phyloP scores from a whole-genome alignment of 106 monocot species.

The Alisma plantagoaquatica region DNA sequence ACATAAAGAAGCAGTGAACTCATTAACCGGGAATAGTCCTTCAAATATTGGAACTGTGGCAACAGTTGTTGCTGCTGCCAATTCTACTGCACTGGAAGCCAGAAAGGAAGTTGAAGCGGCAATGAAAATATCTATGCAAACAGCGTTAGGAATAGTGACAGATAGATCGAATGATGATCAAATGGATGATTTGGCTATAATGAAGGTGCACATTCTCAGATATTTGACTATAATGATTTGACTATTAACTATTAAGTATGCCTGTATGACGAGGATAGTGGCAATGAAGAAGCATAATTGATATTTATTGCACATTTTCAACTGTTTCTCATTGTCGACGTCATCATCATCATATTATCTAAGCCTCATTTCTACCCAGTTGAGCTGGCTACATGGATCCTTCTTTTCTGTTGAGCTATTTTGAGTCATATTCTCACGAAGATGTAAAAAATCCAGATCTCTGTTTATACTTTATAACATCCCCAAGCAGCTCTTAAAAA shows the following conservation, averaged over 20 bases:
- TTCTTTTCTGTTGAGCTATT: too few relatives aligned
- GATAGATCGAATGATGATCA: slow-evolving; percentile 49
- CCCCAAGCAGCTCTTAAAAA: too few relatives aligned
- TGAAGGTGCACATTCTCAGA: slow-evolving; percentile 63
- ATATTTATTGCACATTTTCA: too few relatives aligned
- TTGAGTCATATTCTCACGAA: too few relatives aligned
- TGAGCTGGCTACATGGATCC: background rate
- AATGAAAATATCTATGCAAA: slow-evolving; percentile 82
- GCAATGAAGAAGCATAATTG: too few relatives aligned
- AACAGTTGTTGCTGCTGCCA: slow-evolving; percentile 88
- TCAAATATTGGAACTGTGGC: slow-evolving; percentile 84
- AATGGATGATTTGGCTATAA: slow-evolving; percentile 69
- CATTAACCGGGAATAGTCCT: slow-evolving; percentile 75
- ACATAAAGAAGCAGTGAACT: slow-evolving; percentile 97
- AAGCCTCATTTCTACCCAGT: background rate
- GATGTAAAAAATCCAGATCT: too few relatives aligned
- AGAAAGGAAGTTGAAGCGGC: slow-evolving; percentile 90
- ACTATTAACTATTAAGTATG: too few relatives aligned
- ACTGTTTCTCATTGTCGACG: too few relatives aligned
- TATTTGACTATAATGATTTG: too few relatives aligned
- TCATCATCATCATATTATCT: too few relatives aligned
- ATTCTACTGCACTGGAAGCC: slow-evolving; percentile 78
- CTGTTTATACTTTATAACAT: too few relatives aligned
- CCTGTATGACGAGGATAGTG: too few relatives aligned
- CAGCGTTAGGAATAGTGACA: slow-evolving; percentile 51